phyloP scores from a whole-genome alignment of 2,329 filamentous ascomycete genomes.

The Gliomastix tumulicola region DNA sequence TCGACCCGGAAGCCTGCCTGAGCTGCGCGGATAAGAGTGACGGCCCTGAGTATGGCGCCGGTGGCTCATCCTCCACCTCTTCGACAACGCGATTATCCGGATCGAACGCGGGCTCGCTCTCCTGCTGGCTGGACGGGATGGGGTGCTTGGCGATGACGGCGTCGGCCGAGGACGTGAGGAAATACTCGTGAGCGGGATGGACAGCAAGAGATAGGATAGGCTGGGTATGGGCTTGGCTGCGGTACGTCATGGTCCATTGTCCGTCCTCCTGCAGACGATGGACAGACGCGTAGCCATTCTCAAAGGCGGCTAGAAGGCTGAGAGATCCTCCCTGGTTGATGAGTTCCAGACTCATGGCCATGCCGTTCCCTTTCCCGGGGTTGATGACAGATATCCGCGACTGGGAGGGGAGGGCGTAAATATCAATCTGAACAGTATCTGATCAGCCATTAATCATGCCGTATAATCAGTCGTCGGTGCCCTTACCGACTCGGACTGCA shows the following conservation, averaged over 20 bases:
- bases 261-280: slow-evolving; percentile 40
- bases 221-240: slow-evolving; percentile 64
- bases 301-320: slow-evolving; percentile 70
- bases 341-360: slow-evolving; percentile 79
- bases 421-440: slow-evolving; percentile 64
- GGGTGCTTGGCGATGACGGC: slow-evolving; percentile 71
- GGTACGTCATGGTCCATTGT: slow-evolving; percentile 50
- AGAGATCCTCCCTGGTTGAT: slow-evolving; percentile 44
- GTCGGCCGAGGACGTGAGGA: slow-evolving; percentile 79
- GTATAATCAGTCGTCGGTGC: background rate
- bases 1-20: background rate
- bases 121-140: slow-evolving; percentile 34
- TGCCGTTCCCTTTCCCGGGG: slow-evolving; percentile 52
- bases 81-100: slow-evolving; percentile 15
- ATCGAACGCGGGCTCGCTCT: slow-evolving; percentile 11
- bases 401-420: slow-evolving; percentile 76
- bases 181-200: slow-evolving; percentile 43
- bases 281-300: slow-evolving; percentile 71
- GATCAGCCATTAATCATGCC: background rate
- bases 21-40: background rate
- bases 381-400: slow-evolving; percentile 55
- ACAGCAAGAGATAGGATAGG: slow-evolving; percentile 72
- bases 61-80: slow-evolving; percentile 8
- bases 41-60: too few species aligned
- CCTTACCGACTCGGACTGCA: slow-evolving; percentile 62